Base-by-base conservation (phyloP, 1,139 yeast genomes). In the Yamadazyma triangularis region DNA sequence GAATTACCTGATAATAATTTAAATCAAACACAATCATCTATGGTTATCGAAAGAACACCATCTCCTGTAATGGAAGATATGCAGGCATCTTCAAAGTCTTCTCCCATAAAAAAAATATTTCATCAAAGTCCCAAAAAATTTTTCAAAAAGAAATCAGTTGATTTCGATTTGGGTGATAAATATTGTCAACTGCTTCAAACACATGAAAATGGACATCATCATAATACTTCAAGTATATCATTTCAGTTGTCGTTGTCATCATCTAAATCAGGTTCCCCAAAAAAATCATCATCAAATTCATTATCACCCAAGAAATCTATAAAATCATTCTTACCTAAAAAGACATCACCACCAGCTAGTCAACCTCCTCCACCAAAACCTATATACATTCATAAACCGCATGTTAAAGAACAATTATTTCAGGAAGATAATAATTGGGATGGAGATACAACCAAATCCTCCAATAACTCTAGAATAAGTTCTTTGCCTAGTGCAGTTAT, bases 401-500 rank as follows among this genome's bases (percentile, higher is more conserved):
- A 39, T 35, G 45, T 35, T 29, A 43, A 38, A 32, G 28, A 31
- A 15, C 42, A 34, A 13, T 14, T 13, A 12, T 9, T 26, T 3
- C 15, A 31, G 9, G 28, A 36, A 15, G 57, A 49, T n/a, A 49
- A 58, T 8, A 41, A 48, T 15, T 69, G 60, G 73, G 72, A 58
- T 44, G 39, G 52, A 22, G 64, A 48, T 30, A 63, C 73, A 0
- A 64, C 64, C 11, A 58, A 51, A 15, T 51, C 59, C 35, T 60
- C 70, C 8, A 58, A 53, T 27, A 52, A 53, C 29, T 69, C 76
- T 3, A 52, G 72, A 20, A 57, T 61, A 11, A 71, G 73, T 38
- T 66, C 77, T 2, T 60, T 73, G 25, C 84, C 83, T 0, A 67
- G 79, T 35, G 77, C 70, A 9, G 77, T 74, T 2, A 67, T 77